A percentile compares a stretch with the other conserved stretches of the same genome.
phyloP scores from a whole-genome alignment of 164 flowering plant species.

The Aristolochia contorta region DNA sequence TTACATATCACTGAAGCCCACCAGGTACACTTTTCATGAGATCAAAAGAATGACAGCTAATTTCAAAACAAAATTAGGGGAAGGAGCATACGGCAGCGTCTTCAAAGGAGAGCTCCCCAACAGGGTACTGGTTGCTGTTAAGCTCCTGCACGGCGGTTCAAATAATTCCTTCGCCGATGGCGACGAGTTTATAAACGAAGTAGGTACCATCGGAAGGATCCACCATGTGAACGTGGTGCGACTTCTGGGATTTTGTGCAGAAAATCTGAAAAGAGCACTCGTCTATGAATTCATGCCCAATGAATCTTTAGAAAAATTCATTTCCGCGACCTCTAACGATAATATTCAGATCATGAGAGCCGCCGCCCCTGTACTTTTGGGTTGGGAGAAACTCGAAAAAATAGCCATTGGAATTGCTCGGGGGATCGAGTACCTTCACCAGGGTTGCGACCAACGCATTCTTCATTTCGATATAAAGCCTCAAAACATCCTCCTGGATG shows the following conservation, averaged over 20 bases:
- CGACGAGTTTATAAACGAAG: too few species aligned
- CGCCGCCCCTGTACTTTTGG: too few species aligned
- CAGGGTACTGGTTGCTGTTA: constrained; percentile 1
- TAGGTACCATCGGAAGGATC: too few species aligned
- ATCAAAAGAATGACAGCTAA: constrained; percentile 28
- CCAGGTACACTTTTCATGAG: constrained; percentile 24
- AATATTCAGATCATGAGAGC: too few species aligned
- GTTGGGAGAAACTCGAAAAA: constrained; percentile 9
- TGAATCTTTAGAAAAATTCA: constrained; percentile 18
- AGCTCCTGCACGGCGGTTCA: not conserved
- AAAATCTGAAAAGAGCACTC: too few species aligned
- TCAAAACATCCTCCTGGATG: too few species aligned
- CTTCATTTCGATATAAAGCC: constrained; percentile 25
- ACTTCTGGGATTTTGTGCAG: too few species aligned
- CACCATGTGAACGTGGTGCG: too few species aligned
- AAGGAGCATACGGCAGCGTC: constrained; percentile 22
- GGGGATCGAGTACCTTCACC: constrained; percentile 23
- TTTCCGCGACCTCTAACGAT: too few species aligned
- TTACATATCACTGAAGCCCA: constrained; percentile 14
- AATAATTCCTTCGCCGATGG: constrained; percentile 2
- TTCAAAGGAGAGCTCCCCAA: constrained; percentile 7
- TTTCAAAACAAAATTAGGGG: constrained; percentile 26
- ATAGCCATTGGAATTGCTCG: constrained; percentile 17
- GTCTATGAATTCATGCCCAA: too few species aligned
- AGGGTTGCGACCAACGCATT: constrained; percentile 19